Evolutionary conservation across 2,329 filamentous ascomycete genomes (phyloP).

Genomic region (Tolypocladium endophyticum): DNA sequence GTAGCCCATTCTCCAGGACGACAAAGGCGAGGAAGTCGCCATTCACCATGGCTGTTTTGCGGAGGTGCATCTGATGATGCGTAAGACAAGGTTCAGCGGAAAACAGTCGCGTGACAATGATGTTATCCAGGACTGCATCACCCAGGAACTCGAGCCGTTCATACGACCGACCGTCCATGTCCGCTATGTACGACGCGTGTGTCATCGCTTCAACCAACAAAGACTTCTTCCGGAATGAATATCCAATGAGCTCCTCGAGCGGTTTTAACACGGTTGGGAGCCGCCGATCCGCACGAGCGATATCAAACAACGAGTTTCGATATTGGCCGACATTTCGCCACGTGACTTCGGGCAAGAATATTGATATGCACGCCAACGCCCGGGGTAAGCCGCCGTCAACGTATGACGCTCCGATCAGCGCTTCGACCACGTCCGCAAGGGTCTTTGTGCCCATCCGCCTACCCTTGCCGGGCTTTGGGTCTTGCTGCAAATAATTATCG

Average conservation of each 20-base stretch:
- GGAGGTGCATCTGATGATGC: conserved; percentile 58
- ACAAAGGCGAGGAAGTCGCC: conserved; percentile 70
- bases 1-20: conserved; percentile 39
- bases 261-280: conserved; percentile 31
- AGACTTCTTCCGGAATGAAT: conserved; percentile 56
- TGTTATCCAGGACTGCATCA: conserved; percentile 71
- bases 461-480: conserved; percentile 6
- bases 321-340: conserved; percentile 38
- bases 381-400: conserved; percentile 55
- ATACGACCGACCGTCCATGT: conserved; percentile 28
- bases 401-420: conserved; percentile 68
- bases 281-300: conserved; percentile 21
- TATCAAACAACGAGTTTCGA: conserved; percentile 31
- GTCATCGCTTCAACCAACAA: conserved; percentile 73
- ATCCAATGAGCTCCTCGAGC: conserved; percentile 58
- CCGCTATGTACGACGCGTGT: conserved; percentile 52
- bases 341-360: conserved; percentile 51
- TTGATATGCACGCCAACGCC: conserved; percentile 51
- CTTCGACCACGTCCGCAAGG: conserved; percentile 79
- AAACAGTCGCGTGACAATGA: conserved; percentile 58
- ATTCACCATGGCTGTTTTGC: conserved; percentile 71
- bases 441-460: conserved; percentile 59
- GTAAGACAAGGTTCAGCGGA: conserved; percentile 26
- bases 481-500: conserved; percentile 19
- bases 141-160: conserved; percentile 84